Percentiles rank a stretch among this genome's conserved stretches.
These are phyloP conservation scores for Aegilops bicornis DNA, from an alignment of 176 grass and related monocot species.

Conservation along the genomic window DNA sequence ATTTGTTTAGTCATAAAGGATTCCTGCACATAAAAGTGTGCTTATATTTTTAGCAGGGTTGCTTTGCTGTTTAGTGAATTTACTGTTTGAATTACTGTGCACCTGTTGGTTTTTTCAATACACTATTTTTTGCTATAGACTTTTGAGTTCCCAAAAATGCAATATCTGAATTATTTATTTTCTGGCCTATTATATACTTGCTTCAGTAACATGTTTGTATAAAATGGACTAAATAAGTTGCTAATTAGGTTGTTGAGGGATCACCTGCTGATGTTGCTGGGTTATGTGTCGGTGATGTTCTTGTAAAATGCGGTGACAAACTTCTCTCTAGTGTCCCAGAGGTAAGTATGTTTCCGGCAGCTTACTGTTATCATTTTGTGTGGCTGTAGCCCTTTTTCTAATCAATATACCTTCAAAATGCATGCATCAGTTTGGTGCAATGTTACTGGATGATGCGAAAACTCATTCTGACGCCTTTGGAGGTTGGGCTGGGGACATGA, in stretches of 20 bases:
- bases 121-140: background rate
- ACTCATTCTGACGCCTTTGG: background rate
- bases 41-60: too few relatives aligned
- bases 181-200: background rate
- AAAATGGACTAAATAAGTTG: background rate
- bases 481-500: background rate
- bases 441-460: background rate
- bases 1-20: background rate
- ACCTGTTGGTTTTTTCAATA: too few relatives aligned
- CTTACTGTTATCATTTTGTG: background rate
- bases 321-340: background rate
- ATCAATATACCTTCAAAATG: background rate
- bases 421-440: background rate
- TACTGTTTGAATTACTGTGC: too few relatives aligned
- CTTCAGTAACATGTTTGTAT: background rate
- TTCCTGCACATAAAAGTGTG: background rate
- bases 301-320: background rate
- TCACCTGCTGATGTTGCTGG: conserved; percentile 8
- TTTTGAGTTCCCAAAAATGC: background rate
- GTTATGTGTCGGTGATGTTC: background rate
- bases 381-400: background rate
- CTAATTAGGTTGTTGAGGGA: background rate
- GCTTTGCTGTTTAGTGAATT: too few relatives aligned
- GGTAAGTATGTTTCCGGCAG: background rate
- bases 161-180: background rate